Conservation (phyloP, 257 asterid species). For the Anisodus tanguticus region DNA sequence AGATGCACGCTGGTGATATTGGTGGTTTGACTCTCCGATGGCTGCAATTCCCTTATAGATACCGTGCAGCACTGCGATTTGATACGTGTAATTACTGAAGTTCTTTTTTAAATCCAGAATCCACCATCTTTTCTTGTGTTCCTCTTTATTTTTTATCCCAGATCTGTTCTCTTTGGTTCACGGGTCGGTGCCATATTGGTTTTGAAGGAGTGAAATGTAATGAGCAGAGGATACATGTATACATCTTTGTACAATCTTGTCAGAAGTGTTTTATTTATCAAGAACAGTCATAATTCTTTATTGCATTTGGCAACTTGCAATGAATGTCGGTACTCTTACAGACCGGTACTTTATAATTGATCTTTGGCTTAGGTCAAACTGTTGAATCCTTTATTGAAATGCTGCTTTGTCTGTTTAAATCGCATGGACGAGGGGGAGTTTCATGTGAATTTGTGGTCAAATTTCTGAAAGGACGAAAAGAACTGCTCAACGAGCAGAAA, state of each 20-base stretch:
- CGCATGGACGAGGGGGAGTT: neutral
- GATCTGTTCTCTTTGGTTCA: neutral
- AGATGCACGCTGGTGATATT: conserved; percentile 7
- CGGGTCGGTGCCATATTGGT: neutral
- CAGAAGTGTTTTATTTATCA: neutral
- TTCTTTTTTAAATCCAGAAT: neutral
- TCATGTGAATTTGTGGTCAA: neutral
- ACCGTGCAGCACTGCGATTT: neutral
- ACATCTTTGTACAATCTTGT: neutral
- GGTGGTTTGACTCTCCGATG: neutral
- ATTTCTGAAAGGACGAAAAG: neutral
- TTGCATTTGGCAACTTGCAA: neutral
- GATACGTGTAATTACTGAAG: conserved; percentile 5
- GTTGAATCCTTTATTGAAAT: neutral
- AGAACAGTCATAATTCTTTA: neutral
- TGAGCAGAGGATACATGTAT: neutral
- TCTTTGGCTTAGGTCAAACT: neutral
- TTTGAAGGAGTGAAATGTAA: conserved; percentile 19
- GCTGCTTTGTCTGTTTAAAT: neutral
- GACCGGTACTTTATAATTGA: neutral
- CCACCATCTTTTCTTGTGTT: neutral
- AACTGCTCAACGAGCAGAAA: too few species aligned
- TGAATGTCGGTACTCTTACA: neutral
- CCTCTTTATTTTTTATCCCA: neutral
- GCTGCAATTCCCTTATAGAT: neutral